Evolutionary conservation across 768 basidiomycete genomes (phyloP).

Genomic region (Tulasnella sp.): DNA sequence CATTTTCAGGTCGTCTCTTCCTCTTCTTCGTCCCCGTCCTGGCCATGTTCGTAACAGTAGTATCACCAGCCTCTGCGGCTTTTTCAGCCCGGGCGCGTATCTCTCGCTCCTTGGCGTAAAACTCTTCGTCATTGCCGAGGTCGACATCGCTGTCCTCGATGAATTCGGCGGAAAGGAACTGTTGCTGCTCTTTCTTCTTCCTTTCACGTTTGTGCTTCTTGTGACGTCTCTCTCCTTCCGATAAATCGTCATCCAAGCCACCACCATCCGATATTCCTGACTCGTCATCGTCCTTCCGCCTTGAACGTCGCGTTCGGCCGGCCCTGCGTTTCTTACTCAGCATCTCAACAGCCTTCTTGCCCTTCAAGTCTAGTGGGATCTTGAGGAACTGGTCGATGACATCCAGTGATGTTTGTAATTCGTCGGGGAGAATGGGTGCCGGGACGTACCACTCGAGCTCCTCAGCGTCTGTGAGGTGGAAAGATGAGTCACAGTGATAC

Average conservation of each 20-base stretch:
- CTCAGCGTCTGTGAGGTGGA: conserved; percentile 38
- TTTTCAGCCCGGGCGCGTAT: conserved; percentile 36
- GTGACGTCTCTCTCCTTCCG: conserved; percentile 23
- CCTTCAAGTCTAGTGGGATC: conserved; percentile 68
- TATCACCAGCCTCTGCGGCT: conserved; percentile 33
- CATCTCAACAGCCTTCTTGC: conserved; percentile 61
- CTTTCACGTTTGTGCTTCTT: conserved; percentile 30
- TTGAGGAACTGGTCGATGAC: conserved; percentile 78
- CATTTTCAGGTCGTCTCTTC: conserved; percentile 23
- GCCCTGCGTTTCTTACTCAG: conserved; percentile 50
- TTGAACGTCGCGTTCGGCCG: conserved; percentile 38
- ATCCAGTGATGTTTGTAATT: conserved; percentile 54
- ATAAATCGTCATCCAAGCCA: conserved; percentile 20
- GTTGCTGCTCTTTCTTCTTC: conserved; percentile 55
- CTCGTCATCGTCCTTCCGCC: not conserved
- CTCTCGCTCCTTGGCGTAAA: conserved; percentile 63
- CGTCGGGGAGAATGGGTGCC: conserved; percentile 48
- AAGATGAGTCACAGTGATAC: conserved; percentile 3
- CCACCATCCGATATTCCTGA: conserved; percentile 33
- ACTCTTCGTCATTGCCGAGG: conserved; percentile 67
- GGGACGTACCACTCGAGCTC: conserved; percentile 84
- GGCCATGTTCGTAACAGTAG: conserved; percentile 34
- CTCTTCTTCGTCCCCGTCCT: conserved; percentile 49
- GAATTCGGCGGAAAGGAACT: conserved; percentile 81
- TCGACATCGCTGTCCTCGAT: conserved; percentile 87